These are phyloP conservation scores for Sporothrix protearum DNA, from an alignment of 2,329 filamentous ascomycete species.

Conservation along the genomic window DNA sequence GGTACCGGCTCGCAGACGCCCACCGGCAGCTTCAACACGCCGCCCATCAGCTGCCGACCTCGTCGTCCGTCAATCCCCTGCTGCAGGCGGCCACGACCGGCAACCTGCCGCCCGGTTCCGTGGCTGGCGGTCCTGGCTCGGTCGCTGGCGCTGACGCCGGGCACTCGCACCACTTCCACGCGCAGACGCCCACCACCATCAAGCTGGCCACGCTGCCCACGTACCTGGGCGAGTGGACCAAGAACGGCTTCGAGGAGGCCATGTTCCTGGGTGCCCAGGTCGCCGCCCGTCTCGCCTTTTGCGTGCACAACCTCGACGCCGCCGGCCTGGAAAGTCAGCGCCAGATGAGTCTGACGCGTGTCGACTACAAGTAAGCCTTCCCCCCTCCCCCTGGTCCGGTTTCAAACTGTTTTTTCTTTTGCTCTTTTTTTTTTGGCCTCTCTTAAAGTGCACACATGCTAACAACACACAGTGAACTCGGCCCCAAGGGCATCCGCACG, in stretches of 20 bases:
- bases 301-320: conserved; percentile 56
- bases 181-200: conserved; percentile 77
- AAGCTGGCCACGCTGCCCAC: conserved; percentile 73
- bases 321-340: conserved; percentile 51
- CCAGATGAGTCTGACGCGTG: conserved; percentile 54
- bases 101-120: conserved; percentile 35
- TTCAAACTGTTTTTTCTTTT: no score
- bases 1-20: conserved; percentile 92
- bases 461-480: conserved; percentile 45
- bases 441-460: neutral
- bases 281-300: conserved; percentile 62
- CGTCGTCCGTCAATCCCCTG: conserved; percentile 72
- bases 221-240: conserved; percentile 90
- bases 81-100: conserved; percentile 80
- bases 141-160: conserved; percentile 42
- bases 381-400: no score
- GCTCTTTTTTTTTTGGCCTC: neutral
- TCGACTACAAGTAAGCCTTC: conserved; percentile 59
- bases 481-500: conserved; percentile 52
- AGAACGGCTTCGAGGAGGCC: conserved; percentile 72
- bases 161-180: conserved; percentile 53
- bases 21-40: conserved; percentile 57
- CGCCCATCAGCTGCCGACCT: conserved; percentile 51
- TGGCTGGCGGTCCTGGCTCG: conserved; percentile 38
- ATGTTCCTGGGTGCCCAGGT: conserved; percentile 86